Conservation (phyloP, 2,329 filamentous ascomycete genomes). For the Ophiostoma tasmaniense region DNA sequence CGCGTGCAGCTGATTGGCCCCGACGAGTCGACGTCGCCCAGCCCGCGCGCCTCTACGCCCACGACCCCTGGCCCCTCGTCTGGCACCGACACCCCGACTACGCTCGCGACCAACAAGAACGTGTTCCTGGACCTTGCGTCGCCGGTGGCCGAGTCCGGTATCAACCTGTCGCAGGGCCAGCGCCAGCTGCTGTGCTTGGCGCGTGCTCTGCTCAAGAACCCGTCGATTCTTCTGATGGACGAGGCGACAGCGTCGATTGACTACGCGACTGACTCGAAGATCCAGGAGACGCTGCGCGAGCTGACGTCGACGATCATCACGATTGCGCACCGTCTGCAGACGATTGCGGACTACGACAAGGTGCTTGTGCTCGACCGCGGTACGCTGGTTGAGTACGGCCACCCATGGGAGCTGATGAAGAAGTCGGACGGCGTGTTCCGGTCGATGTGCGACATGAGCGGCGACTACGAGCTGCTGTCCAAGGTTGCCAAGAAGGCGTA, state of each 20-base stretch:
- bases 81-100: conserved; percentile 26
- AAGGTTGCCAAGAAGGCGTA: conserved; percentile 49
- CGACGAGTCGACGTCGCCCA: conserved; percentile 36
- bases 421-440: conserved; percentile 57
- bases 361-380: conserved; percentile 91
- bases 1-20: conserved; percentile 78
- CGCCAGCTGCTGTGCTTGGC: conserved; percentile 90
- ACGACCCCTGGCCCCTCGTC: conserved; percentile 11
- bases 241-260: conserved; percentile 97
- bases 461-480: conserved; percentile 43
- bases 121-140: conserved; percentile 82
- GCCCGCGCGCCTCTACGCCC: conserved; percentile 15
- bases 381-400: conserved; percentile 77
- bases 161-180: conserved; percentile 92
- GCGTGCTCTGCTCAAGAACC: conserved; percentile 81
- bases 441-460: conserved; percentile 58
- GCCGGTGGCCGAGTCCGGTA: conserved; percentile 78
- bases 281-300: conserved; percentile 93
- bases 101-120: conserved; percentile 72
- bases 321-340: conserved; percentile 90
- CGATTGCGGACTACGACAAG: conserved; percentile 97
- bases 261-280: conserved; percentile 90
- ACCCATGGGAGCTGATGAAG: conserved; percentile 73
- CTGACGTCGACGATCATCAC: conserved; percentile 90
- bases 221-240: conserved; percentile 96